Evolutionary conservation across 2,329 filamentous ascomycete species (phyloP).

Genomic region (Colletotrichum lini): DNA sequence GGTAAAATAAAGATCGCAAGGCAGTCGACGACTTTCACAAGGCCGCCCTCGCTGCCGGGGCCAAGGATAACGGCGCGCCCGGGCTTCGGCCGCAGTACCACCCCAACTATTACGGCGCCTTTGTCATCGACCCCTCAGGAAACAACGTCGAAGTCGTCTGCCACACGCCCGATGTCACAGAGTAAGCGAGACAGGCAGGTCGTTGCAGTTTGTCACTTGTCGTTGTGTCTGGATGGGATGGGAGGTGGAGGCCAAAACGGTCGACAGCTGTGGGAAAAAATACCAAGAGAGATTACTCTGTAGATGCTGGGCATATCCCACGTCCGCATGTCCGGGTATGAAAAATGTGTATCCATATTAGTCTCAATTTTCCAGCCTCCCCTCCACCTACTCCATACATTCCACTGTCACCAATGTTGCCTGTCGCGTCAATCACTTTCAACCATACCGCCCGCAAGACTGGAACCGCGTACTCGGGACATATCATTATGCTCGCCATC

Average conservation of each 20-base stretch:
- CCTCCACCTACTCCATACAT: no score
- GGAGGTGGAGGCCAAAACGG: no score
- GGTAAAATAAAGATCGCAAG: conserved; percentile 51
- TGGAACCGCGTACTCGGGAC: conserved; percentile 23
- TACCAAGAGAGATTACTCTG: no score
- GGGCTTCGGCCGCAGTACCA: conserved; percentile 61
- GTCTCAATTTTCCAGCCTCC: no score
- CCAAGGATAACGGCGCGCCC: conserved; percentile 63
- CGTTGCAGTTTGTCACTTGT: background rate
- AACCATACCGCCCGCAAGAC: no score
- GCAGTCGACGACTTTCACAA: conserved; percentile 61
- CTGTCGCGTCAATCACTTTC: background rate
- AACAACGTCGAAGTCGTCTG: conserved; percentile 67
- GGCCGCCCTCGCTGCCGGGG: conserved; percentile 59
- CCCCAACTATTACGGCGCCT: conserved; percentile 65
- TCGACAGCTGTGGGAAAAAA: no score
- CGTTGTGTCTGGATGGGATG: background rate
- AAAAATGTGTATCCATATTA: no score
- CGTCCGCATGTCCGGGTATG: no score
- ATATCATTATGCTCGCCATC: conserved; percentile 42
- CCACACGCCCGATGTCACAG: conserved; percentile 33
- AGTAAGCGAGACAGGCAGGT: background rate
- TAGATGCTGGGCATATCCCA: no score
- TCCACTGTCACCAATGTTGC: no score
- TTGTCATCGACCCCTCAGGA: conserved; percentile 63